Conservation (phyloP, 345 rosid genomes). For the Acer campestre region DNA sequence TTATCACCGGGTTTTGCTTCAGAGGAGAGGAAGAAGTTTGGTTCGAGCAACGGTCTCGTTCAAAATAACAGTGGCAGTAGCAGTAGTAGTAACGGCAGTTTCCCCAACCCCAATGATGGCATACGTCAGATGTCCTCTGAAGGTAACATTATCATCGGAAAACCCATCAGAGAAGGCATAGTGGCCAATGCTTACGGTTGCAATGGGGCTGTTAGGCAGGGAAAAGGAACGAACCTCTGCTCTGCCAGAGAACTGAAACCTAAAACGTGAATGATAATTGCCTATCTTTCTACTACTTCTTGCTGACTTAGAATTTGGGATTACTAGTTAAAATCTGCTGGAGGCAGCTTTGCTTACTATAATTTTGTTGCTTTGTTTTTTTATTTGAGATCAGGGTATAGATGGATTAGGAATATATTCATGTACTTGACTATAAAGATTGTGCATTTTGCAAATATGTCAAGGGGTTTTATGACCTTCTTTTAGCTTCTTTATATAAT, state of each 20-base stretch:
- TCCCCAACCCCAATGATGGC: constrained; percentile 20
- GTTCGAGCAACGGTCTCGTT: constrained; percentile 10
- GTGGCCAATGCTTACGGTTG: constrained; percentile 18
- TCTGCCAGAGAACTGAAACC: constrained; percentile 15
- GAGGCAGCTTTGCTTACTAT: neutral
- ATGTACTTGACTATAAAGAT: neutral
- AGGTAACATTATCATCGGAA: constrained; percentile 10
- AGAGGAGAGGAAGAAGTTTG: constrained; percentile 26
- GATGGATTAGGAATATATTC: neutral
- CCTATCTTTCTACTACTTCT: neutral
- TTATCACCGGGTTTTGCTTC: constrained; percentile 19
- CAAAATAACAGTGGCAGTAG: constrained; percentile 23
- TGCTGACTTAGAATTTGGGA: neutral
- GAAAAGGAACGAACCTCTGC: constrained; percentile 10
- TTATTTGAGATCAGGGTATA: neutral
- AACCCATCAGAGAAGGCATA: constrained; percentile 15
- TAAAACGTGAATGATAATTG: neutral
- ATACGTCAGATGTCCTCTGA: constrained; percentile 1
- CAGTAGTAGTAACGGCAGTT: constrained; percentile 25
- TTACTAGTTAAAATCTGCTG: neutral
- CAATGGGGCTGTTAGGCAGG: constrained; percentile 23
- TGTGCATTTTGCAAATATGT: neutral
- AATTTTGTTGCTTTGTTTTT: neutral
- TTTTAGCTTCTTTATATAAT: too few species aligned
- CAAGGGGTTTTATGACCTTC: neutral